These are phyloP conservation scores for Chaetoceros tenuissimus DNA, from an alignment of 108 stramenopile species.

Conservation along the genomic window DNA sequence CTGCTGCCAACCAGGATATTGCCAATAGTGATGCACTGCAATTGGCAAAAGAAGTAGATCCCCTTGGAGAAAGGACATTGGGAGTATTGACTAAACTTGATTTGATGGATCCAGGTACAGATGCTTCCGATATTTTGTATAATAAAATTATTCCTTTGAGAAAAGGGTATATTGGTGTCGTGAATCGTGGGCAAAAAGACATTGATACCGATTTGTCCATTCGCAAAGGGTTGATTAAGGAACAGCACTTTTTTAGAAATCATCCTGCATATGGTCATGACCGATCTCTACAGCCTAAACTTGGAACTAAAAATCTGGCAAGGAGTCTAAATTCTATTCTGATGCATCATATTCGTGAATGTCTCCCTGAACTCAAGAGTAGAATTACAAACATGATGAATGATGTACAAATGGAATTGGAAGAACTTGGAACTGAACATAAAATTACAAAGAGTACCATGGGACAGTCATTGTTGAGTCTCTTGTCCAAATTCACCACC, in stretches of 20 bases:
- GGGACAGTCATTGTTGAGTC: conserved; percentile 73
- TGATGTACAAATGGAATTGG: conserved; percentile 84
- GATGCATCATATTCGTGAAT: conserved; percentile 96
- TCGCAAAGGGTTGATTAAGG: conserved; percentile 79
- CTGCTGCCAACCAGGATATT: conserved; percentile 93
- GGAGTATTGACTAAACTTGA: conserved; percentile 98
- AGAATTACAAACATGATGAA: conserved; percentile 79
- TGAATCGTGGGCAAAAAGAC: conserved; percentile 95
- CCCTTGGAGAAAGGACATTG: conserved; percentile 89
- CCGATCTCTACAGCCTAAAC: conserved; percentile 39
- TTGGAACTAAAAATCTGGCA: conserved; percentile 73
- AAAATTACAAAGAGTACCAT: conserved; percentile 27
- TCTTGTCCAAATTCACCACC: conserved; percentile 88
- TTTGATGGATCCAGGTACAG: conserved; percentile 98
- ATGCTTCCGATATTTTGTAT: conserved; percentile 82
- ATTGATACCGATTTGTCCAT: conserved; percentile 85
- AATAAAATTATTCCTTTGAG: conserved; percentile 89
- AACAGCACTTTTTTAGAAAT: conserved; percentile 82
- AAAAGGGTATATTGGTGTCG: conserved; percentile 91
- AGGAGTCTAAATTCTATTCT: conserved; percentile 85
- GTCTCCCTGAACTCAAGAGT: conserved; percentile 92
- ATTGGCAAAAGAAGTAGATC: conserved; percentile 89
- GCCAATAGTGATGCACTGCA: conserved; percentile 96
- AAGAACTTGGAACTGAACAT: conserved; percentile 64
- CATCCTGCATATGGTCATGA: conserved; percentile 86